Base-by-base conservation (phyloP, 768 basidiomycete species). In the Gelatoporia subvermispora region DNA sequence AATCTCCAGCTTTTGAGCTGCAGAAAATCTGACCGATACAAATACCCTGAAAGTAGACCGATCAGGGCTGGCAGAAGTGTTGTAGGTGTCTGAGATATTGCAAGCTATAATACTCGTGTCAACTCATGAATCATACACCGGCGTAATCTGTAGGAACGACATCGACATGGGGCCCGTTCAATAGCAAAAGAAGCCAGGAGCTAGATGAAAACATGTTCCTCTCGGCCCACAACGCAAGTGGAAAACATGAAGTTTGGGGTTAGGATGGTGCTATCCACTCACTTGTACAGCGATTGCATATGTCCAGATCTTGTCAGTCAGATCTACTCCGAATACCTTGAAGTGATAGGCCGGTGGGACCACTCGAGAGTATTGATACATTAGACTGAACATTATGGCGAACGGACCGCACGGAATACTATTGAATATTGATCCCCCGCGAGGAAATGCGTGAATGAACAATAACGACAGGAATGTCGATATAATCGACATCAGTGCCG, bases 21-120 rank as follows among this genome's bases (percentile, higher is more conserved):
- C 16, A 88, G 76, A 15, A 92, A 60, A 61, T 93, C 91, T 8
- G 91, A 85, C 35, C 91, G 85, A 63, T 94, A 95, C 31, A 91
- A 68, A 57, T 84, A 79, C 1, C 93, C 91, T 5, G 79, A 68
- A 8, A 86, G 53, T 7, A 92, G 51, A 20, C 93, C 93, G 28
- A 88, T 66, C 22, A 75, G 52, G 1, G 85, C 77, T 2, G 80
- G 76, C 1, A 79, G 70, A 8, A 76, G 65, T 7, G 90, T 89
- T 2, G 81, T 74, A 1, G 89, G 90, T 10, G 81, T 62, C 20
- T 81, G 79, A 17, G 79, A 80, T 28, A 88, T 65, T 3, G 82
- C 79, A 41, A 93, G 76, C 91, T 94, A 51, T 34, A 48, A 35
- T 38, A 28, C 31, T 41, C 39, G n/a, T 10, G 9, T 41, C 23